Evolutionary conservation across 257 asterid genomes (phyloP), one percentile per base, ranked within the genome.

Genomic region (Solanum bukasovii): DNA sequence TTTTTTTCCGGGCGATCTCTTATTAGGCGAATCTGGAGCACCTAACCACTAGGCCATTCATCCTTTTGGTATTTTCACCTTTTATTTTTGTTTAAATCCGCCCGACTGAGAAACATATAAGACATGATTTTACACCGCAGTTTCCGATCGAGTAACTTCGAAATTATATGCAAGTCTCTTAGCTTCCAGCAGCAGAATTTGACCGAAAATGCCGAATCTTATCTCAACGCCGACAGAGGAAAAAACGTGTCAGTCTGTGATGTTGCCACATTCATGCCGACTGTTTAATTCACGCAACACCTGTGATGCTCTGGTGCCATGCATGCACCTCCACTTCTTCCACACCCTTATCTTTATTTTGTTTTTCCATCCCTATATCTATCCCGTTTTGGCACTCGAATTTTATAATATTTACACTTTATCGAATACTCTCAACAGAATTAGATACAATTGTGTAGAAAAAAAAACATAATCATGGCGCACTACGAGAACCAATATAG

Each of bases 401-500:
- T 16, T 18, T 46, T 11, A 9, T 1, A 20, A 18, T 25, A 42
- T 78, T 68, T 8, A 46, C 44, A 20, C 31, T 46, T 4, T 0
- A 18, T 49, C 20, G 2, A 59, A 4, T 49, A 29, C 18, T 29
- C 29, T 18, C 44, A 81, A 79, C 85, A 4, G 3, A 49, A 49
- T 4, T 49, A 44, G 40, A 81, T 8, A 31, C 1, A 27, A 27
- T 11, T 82, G 20, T 10, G 20, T 81, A 27, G 14, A 3, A 12
- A 29, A 82, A 18, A 52, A 6, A 56, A 6, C 23, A 56, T 7
- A 56, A 82, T 74, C 31, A 74, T 82, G 86, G 34, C 86, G 44
- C 86, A 82, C 70, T 82, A 86, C 31, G 78, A 85, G 25, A 77
- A 88, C 87, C 88, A 73, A 38, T 86, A 73, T 65, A 79, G 85